Evolutionary conservation across 192 early-diverging fungal genomes (phyloP), one percentile per base, ranked within the genome.

Genomic region (Podila epicladia): DNA sequence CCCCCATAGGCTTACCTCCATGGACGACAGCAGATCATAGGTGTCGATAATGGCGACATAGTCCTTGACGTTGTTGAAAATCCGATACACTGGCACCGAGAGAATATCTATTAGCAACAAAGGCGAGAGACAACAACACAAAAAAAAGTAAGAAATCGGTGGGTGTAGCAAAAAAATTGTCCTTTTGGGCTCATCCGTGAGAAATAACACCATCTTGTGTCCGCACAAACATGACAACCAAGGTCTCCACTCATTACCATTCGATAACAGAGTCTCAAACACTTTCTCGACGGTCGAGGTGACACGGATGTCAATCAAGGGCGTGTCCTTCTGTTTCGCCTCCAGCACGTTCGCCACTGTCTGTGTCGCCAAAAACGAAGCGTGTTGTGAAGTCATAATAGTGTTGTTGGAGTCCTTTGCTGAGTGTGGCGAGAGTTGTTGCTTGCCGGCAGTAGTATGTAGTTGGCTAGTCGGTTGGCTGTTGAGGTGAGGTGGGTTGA

Each of bases 21-120:
- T 38, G 24, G 82, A 73, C 24, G 75, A 84, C 15, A 90, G 33
- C 28, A 90, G 67, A 62, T 89, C 87, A 45, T 85, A 80, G 9
- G 72, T 82, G 65, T 82, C 85, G 48, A 90, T 85, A 67, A 90
- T 87, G 45, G 86, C 73, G 38, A 88, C 62, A 49, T 87, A 86
- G 59, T 75, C 69, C 66, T 86, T 87, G 17, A 74, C 71, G 11
- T 73, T 65, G 60, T 64, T 75, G 45, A 74, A 65, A 12, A 29
- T 53, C 26, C 78, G 72, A 71, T 90, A 90, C 15, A 90, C 87
- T 20, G 89, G 89, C 12, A 88, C 84, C 38, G 87, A 87, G 9
- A 87, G 65, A 31, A 90, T 90, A 65, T 90, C 82, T 76, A 64
- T 35, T 28, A 15, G 41, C 19, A 26, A 22, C 32, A 15, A 6